phyloP scores from a whole-genome alignment of 2,329 filamentous ascomycete species.

The Paraphoma chrysanthemicola region DNA sequence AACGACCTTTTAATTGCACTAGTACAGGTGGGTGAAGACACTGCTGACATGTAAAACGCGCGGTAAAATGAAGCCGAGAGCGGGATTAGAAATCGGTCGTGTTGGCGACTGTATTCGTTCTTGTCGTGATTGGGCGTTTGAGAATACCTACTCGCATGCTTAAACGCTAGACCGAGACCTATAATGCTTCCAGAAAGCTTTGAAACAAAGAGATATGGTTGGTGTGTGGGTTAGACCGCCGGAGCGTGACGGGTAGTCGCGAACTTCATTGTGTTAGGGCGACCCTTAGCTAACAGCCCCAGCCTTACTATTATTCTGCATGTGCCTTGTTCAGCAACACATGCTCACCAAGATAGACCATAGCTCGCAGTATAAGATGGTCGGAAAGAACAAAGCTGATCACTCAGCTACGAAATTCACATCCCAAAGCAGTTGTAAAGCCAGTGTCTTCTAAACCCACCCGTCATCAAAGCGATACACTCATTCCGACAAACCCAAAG shows the following conservation, averaged over 20 bases:
- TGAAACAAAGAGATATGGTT: background rate
- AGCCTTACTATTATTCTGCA: conserved; percentile 6
- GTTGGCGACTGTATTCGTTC: background rate
- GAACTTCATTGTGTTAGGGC: background rate
- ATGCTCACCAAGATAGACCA: background rate
- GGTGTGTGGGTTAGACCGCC: no score
- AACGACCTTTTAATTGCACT: no score
- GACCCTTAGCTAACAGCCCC: background rate
- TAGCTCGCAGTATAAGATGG: background rate
- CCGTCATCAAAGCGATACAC: background rate
- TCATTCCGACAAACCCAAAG: no score
- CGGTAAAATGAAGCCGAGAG: no score
- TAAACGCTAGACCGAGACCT: no score
- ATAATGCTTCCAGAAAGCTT: background rate
- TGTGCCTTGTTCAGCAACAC: background rate
- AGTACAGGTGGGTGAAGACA: no score
- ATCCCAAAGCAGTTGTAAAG: background rate
- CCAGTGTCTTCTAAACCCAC: background rate
- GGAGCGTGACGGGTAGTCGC: background rate
- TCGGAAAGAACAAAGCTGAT: background rate
- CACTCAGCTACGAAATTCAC: no score
- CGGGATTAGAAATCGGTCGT: no score
- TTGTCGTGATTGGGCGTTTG: no score
- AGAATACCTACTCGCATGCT: no score
- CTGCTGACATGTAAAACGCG: no score